A percentile compares a stretch with the other conserved stretches of the same genome.
Evolutionary conservation across 306 rosid species (phyloP).

Genomic region (Dalbergia cultrata): DNA sequence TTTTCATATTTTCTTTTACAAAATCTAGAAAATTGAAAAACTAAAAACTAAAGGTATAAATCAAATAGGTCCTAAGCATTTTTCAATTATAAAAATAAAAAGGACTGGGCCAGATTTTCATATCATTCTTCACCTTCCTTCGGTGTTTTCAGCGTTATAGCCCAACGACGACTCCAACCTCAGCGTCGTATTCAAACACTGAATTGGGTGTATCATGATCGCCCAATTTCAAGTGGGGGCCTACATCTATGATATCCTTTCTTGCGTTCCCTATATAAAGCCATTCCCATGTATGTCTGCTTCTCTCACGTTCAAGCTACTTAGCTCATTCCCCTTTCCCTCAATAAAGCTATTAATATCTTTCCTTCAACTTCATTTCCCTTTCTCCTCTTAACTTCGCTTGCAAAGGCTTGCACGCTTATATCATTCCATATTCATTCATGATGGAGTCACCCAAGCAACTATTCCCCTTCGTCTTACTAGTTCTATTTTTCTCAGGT

Average conservation of each 20-base stretch:
- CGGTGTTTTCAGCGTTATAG: neutral
- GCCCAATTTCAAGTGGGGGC: neutral
- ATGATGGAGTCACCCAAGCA: constrained; percentile 17
- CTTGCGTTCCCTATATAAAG: neutral
- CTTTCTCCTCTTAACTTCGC: neutral
- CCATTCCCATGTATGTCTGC: neutral
- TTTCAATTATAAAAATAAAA: no score
- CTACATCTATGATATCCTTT: neutral
- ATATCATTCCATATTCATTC: neutral
- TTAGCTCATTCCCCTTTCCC: neutral
- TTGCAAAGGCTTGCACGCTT: neutral
- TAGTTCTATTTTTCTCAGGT: constrained; percentile 27
- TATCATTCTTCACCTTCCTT: neutral
- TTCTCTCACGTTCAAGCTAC: neutral
- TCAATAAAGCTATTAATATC: neutral
- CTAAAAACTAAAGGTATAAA: no score
- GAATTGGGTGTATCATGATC: neutral
- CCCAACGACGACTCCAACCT: neutral
- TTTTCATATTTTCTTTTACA: no score
- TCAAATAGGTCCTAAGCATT: no score
- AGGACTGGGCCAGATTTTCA: neutral
- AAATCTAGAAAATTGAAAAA: no score
- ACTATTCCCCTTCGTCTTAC: neutral
- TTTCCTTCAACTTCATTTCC: neutral
- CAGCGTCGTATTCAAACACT: neutral